These are phyloP conservation scores for Yamadazyma siamensis DNA, from an alignment of 1,139 yeast species.

Conservation along the genomic window DNA sequence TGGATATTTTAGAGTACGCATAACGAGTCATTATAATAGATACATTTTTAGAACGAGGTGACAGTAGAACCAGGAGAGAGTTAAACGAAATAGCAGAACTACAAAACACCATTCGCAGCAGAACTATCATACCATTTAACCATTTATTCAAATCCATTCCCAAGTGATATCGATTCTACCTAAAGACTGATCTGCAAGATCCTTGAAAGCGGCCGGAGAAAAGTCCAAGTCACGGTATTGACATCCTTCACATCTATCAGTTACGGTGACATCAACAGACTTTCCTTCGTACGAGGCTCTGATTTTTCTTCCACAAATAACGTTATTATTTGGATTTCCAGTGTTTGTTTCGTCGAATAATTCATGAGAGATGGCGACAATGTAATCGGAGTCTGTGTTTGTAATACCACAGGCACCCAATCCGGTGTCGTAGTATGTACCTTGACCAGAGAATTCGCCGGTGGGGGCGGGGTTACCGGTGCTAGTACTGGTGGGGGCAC, in stretches of 20 bases:
- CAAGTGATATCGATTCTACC: constrained; percentile 45
- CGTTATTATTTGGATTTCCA: constrained; percentile 40
- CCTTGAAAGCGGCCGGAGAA: constrained; percentile 41
- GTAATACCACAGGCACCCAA: constrained; percentile 61
- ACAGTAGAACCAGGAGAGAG: too few relatives aligned
- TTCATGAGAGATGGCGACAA: constrained; percentile 41
- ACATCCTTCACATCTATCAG: constrained; percentile 44
- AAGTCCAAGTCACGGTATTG: constrained; percentile 37
- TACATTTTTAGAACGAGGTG: too few relatives aligned
- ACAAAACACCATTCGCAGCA: too few relatives aligned
- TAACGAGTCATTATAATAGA: too few relatives aligned
- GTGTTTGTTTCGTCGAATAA: constrained; percentile 30
- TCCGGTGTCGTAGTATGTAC: constrained; percentile 57
- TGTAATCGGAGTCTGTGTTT: constrained; percentile 44
- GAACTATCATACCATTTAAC: too few relatives aligned
- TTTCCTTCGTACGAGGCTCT: constrained; percentile 37
- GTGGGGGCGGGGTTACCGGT: constrained; percentile 17
- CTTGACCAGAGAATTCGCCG: constrained; percentile 42
- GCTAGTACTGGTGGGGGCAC: constrained; percentile 22
- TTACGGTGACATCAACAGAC: constrained; percentile 42
- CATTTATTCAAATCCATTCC: constrained; percentile 32
- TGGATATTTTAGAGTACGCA: constrained; percentile 11
- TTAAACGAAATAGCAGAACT: too few relatives aligned
- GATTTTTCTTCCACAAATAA: constrained; percentile 42
- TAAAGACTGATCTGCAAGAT: constrained; percentile 34